These are phyloP conservation scores for Pichia occidentalis DNA, from an alignment of 805 yeast genomes.

Conservation along the genomic window DNA sequence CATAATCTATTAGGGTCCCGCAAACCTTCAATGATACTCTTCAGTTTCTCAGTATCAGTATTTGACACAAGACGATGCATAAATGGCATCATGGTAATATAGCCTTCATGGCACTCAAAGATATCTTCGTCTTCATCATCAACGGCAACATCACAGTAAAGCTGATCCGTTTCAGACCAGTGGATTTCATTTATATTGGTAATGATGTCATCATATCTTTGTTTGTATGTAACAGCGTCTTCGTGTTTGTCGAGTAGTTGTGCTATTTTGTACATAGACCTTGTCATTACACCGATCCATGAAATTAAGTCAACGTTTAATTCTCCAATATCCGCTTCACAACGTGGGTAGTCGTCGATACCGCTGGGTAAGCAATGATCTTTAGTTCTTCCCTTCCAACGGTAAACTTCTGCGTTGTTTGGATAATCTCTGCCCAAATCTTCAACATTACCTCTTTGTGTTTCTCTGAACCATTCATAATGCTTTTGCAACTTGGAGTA, in stretches of 20 bases:
- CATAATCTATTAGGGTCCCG: constrained; percentile 69
- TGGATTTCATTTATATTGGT: constrained; percentile 66
- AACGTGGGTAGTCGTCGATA: constrained; percentile 91
- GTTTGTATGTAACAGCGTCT: constrained; percentile 49
- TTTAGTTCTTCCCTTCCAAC: constrained; percentile 90
- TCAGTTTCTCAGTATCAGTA: constrained; percentile 38
- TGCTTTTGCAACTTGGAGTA: constrained; percentile 75
- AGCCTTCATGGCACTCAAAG: constrained; percentile 84
- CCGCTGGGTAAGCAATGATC: constrained; percentile 90
- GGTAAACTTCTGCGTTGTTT: constrained; percentile 57
- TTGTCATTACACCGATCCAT: constrained; percentile 93
- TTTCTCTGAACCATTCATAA: constrained; percentile 75
- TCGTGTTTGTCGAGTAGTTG: constrained; percentile 47
- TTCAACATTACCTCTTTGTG: constrained; percentile 69
- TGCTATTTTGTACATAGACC: constrained; percentile 72
- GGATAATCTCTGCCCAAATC: constrained; percentile 60
- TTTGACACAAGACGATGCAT: constrained; percentile 56
- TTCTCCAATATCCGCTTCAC: constrained; percentile 82
- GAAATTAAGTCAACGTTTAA: constrained; percentile 81
- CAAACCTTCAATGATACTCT: constrained; percentile 48
- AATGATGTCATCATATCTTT: constrained; percentile 49
- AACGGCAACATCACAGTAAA: constrained; percentile 80
- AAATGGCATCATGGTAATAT: constrained; percentile 82
- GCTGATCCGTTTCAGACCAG: constrained; percentile 62
- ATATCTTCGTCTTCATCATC: constrained; percentile 63